These are phyloP conservation scores for Beauveria pseudobassiana DNA, from an alignment of 2,329 filamentous ascomycete genomes.

Conservation along the genomic window DNA sequence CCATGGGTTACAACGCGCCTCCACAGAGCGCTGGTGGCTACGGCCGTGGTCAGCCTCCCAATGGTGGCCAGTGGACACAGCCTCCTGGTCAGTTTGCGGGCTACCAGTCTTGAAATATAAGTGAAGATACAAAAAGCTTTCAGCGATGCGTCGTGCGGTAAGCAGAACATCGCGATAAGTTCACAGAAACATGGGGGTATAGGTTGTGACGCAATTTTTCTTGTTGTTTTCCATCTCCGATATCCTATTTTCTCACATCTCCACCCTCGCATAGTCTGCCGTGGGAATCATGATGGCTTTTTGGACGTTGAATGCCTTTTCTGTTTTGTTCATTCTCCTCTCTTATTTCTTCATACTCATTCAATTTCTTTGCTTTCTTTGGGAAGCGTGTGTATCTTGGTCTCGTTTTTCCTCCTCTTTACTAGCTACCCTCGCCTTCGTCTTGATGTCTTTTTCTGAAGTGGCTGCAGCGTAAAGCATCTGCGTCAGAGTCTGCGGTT, in stretches of 20 bases:
- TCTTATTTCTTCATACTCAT: constrained; percentile 9
- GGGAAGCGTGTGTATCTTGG: constrained; percentile 6
- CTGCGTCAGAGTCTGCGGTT: constrained; percentile 16
- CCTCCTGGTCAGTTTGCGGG: constrained; percentile 49
- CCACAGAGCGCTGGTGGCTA: constrained; percentile 76
- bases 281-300: constrained; percentile 8
- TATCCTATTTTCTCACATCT: constrained; percentile 9
- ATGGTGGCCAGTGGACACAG: constrained; percentile 45
- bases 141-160: neutral
- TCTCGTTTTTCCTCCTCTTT: constrained; percentile 17
- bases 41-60: constrained; percentile 63
- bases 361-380: constrained; percentile 7
- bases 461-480: constrained; percentile 17
- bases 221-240: constrained; percentile 14
- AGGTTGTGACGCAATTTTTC: constrained; percentile 7
- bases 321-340: constrained; percentile 9
- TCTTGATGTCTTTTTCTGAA: constrained; percentile 21
- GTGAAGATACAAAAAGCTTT: neutral
- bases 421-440: constrained; percentile 16
- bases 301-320: constrained; percentile 9
- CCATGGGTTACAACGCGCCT: constrained; percentile 59
- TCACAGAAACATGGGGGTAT: constrained; percentile 4
- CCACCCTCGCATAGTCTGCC: neutral
- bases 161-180: constrained; percentile 1
- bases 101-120: constrained; percentile 48